A percentile compares a stretch with the other conserved stretches of the same genome.
Evolutionary conservation across 2,329 filamentous ascomycete genomes (phyloP).

Genomic region (Plenodomus tracheiphilus): DNA sequence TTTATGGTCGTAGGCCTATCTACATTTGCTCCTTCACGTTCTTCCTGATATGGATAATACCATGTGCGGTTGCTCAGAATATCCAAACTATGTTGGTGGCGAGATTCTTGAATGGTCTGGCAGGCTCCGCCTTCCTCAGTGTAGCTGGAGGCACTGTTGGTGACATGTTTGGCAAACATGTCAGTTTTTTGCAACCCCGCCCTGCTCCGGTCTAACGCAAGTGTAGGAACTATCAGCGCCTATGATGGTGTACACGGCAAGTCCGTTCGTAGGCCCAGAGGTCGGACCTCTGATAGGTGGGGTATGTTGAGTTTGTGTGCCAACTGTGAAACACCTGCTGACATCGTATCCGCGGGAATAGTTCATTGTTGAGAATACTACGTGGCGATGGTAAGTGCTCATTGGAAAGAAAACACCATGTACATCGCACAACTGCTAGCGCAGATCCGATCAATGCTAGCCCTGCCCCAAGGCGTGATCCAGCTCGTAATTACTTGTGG

Average conservation of each 20-base stretch:
- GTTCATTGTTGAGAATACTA: constrained; percentile 76
- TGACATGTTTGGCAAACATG: constrained; percentile 55
- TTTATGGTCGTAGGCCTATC: constrained; percentile 81
- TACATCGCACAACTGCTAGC: constrained; percentile 8
- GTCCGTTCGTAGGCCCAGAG: constrained; percentile 59
- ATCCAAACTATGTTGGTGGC: constrained; percentile 77
- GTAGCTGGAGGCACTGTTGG: constrained; percentile 86
- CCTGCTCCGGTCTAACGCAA: constrained; percentile 9
- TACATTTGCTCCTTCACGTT: constrained; percentile 75
- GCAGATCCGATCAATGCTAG: constrained; percentile 3
- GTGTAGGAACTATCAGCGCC: constrained; percentile 67
- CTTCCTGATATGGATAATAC: constrained; percentile 80
- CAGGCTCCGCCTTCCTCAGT: constrained; percentile 63
- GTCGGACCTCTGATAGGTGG: constrained; percentile 68
- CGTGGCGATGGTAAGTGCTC: constrained; percentile 58
- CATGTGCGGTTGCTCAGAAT: constrained; percentile 78
- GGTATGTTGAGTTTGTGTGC: not conserved
- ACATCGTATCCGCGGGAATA: not conserved
- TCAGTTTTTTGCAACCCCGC: constrained; percentile 16
- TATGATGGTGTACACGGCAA: constrained; percentile 73
- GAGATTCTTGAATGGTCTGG: constrained; percentile 76
- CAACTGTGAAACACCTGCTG: not conserved
- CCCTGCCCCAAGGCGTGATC: not conserved
- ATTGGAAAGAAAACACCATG: not conserved
- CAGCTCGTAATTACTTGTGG: not conserved